phyloP scores from a whole-genome alignment of 495 filamentous ascomycete genomes.

The Neohortaea acidophila region DNA sequence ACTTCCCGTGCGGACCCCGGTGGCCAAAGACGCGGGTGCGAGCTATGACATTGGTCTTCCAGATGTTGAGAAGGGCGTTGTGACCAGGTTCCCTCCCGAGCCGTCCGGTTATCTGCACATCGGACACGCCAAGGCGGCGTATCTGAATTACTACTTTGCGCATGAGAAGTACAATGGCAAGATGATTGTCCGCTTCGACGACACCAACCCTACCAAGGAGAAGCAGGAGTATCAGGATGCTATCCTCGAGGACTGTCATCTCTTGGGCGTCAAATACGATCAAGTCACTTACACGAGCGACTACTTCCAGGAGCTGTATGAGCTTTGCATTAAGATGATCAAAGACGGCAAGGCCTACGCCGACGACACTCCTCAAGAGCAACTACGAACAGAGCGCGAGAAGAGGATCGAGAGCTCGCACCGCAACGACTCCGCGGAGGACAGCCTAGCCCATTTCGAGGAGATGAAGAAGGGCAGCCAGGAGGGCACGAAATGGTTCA shows the following conservation, averaged over 20 bases:
- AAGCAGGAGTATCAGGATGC: slow-evolving; percentile 83
- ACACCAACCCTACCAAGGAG: slow-evolving; percentile 89
- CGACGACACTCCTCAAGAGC: slow-evolving; percentile 76
- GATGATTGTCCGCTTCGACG: slow-evolving; percentile 72
- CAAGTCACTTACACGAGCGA: slow-evolving; percentile 66
- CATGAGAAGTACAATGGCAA: slow-evolving; percentile 76
- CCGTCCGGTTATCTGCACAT: slow-evolving; percentile 94
- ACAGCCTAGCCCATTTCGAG: slow-evolving; percentile 65
- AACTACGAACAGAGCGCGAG: slow-evolving; percentile 67
- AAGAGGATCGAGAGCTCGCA: slow-evolving; percentile 59
- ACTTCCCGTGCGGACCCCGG: slow-evolving; percentile 6
- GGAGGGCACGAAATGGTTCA: slow-evolving; percentile 65
- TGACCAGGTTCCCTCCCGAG: slow-evolving; percentile 89
- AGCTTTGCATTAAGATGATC: slow-evolving; percentile 62
- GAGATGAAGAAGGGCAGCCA: slow-evolving; percentile 74
- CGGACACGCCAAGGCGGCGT: slow-evolving; percentile 81
- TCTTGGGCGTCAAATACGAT: slow-evolving; percentile 79
- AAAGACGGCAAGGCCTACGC: slow-evolving; percentile 76
- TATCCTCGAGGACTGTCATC: slow-evolving; percentile 68
- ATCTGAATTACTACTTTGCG: slow-evolving; percentile 88
- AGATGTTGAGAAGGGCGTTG: slow-evolving; percentile 79
- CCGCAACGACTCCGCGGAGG: slow-evolving; percentile 61
- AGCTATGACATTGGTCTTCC: slow-evolving; percentile 83
- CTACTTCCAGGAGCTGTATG: slow-evolving; percentile 79
- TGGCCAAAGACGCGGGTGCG: slow-evolving; percentile 60